These are phyloP conservation scores for Aegilops umbellulata DNA, from an alignment of 176 grass and related monocot genomes.

Conservation along the genomic window DNA sequence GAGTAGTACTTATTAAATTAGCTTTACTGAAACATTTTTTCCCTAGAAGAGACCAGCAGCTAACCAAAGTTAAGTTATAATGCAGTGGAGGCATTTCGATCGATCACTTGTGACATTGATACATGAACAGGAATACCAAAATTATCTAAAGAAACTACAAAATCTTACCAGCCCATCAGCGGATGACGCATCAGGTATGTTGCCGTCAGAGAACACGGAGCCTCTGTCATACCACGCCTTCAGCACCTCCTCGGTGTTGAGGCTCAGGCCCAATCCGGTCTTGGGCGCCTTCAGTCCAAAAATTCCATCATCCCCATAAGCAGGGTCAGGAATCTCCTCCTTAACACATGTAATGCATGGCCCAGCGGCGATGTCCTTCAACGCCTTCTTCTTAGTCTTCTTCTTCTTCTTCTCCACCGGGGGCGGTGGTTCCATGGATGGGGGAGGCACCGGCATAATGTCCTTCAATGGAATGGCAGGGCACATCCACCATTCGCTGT, in stretches of 20 bases:
- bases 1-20: background rate
- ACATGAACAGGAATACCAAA: background rate
- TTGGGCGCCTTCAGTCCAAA: conserved; percentile 4
- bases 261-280: conserved; percentile 67
- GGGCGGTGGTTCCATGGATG: background rate
- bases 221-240: conserved; percentile 66
- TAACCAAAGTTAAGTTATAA: background rate
- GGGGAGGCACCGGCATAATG: conserved; percentile 3
- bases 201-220: conserved; percentile 44
- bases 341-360: background rate
- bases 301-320: background rate
- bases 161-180: conserved; percentile 56
- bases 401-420: conserved; percentile 61
- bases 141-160: background rate
- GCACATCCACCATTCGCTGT: conserved; percentile 67
- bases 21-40: background rate
- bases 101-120: background rate
- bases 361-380: conserved; percentile 8
- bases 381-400: conserved; percentile 29
- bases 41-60: background rate
- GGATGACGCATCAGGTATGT: conserved; percentile 40
- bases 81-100: background rate
- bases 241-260: conserved; percentile 67
- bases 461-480: conserved; percentile 70
- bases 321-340: conserved; percentile 10